Base-by-base conservation (phyloP, 139 green algal species). In the Raphidocelis subcapitata region DNA sequence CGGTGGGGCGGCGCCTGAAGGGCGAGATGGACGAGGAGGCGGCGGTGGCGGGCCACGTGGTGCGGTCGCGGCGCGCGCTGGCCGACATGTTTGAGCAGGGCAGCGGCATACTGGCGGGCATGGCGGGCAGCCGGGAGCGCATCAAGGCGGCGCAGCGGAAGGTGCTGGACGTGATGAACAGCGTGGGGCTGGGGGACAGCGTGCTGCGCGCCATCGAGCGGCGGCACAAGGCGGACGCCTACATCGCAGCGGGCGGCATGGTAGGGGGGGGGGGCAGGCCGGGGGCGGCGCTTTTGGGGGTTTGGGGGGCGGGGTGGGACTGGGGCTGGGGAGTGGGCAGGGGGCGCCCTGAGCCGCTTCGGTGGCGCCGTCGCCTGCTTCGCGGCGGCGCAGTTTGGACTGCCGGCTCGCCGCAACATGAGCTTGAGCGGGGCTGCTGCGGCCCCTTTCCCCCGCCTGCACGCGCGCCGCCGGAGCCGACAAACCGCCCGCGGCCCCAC, bases 101-200 rank as follows among this genome's bases (percentile, higher is more conserved):
- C 3, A 75, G 79, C 36, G 81, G 77, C 66, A 89, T 96, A 46
- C 74, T 97, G 5, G 59, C 46, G 24, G 80, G 56, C 76, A 97
- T 97, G 93, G 65, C 83, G 0, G 77, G 79, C 2, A 92, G 89
- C 69, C 73, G 89, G 15, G 92, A 97, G 60, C 71, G 85, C 0
- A 74, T 97, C 2, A 97, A 97, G 88, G 85, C 70, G n/a, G 85
- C 92, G 1, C 90, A 97, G 32, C 83, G 83, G 28, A 94, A 93
- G 75, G 79, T 87, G 55, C 74, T 97, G 55, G 93, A 97, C 68
- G 82, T 97, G 60, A 67, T 96, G 3, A 96, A 97, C 79, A 87
- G 81, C 3, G 69, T 97, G 23, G 93, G 91, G 12, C 62, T 98
- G 68, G 92, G 87, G 2, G 88, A 94, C 49, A 91, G 84, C 1